Evolutionary conservation across 1,139 yeast genomes (phyloP).

Genomic region (Suhomyces panamericanus): DNA sequence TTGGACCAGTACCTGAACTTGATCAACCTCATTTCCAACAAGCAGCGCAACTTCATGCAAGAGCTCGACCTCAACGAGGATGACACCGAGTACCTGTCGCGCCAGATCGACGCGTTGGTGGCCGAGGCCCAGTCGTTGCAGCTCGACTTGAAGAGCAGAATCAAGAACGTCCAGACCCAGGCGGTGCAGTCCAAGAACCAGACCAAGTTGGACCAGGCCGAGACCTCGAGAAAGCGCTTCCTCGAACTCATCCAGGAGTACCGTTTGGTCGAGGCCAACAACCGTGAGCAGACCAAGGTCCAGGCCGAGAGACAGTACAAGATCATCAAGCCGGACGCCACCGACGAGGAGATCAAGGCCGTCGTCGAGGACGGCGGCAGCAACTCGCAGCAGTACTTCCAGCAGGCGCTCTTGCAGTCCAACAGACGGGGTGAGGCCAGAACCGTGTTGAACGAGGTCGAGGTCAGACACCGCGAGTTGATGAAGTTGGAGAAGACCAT

Average conservation of each 20-base stretch:
- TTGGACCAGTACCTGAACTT: slow-evolving; percentile 77
- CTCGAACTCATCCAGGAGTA: slow-evolving; percentile 83
- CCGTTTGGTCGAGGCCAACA: slow-evolving; percentile 82
- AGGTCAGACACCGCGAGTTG: slow-evolving; percentile 92
- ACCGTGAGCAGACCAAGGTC: slow-evolving; percentile 78
- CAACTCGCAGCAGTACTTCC: slow-evolving; percentile 87
- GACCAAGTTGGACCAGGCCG: slow-evolving; percentile 88
- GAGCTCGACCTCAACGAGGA: slow-evolving; percentile 78
- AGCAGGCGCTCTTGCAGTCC: slow-evolving; percentile 88
- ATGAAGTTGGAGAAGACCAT: slow-evolving; percentile 93
- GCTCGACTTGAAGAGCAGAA: slow-evolving; percentile 67
- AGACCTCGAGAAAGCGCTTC: slow-evolving; percentile 82
- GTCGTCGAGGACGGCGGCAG: slow-evolving; percentile 66
- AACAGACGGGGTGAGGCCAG: slow-evolving; percentile 97
- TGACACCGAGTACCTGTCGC: slow-evolving; percentile 66
- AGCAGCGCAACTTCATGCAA: slow-evolving; percentile 80
- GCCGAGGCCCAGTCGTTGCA: slow-evolving; percentile 81
- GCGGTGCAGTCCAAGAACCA: slow-evolving; percentile 68
- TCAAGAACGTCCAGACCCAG: slow-evolving; percentile 68
- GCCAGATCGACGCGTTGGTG: slow-evolving; percentile 74
- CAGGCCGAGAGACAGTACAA: slow-evolving; percentile 93
- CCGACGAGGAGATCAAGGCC: slow-evolving; percentile 76
- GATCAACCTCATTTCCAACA: slow-evolving; percentile 73
- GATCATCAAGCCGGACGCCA: slow-evolving; percentile 91
- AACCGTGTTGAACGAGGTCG: slow-evolving; percentile 93